Percentiles rank a stretch among this genome's conserved stretches.
Evolutionary conservation across 78 protist genomes (phyloP).

Genomic region (Dictyostelium capitatum): DNA sequence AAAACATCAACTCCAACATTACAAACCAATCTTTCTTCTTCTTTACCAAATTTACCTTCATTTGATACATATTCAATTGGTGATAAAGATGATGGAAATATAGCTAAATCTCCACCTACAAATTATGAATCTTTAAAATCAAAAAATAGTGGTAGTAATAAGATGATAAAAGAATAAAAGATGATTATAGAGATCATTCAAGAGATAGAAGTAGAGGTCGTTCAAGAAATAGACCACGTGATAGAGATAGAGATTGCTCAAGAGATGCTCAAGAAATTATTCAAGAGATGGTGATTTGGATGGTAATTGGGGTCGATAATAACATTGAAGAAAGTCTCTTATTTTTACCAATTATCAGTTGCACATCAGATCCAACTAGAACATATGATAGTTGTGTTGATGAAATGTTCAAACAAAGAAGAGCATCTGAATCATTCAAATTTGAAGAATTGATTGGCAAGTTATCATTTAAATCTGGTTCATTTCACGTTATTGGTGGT

Average conservation of each 20-base stretch:
- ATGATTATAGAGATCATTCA: background rate
- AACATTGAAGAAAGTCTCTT: no score
- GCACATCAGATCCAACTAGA: no score
- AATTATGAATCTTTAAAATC: background rate
- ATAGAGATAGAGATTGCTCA: background rate
- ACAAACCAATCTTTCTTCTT: slow-evolving; percentile 4
- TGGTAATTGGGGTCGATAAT: background rate
- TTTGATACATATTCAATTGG: background rate
- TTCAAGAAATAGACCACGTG: background rate
- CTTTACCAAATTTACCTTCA: background rate
- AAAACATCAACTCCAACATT: slow-evolving; percentile 11
- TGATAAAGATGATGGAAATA: background rate
- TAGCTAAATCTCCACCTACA: slow-evolving; percentile 8
- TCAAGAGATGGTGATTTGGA: background rate
- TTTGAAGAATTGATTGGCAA: no score
- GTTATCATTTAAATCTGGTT: no score
- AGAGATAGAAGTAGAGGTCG: background rate
- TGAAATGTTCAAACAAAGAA: no score
- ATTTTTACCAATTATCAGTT: no score
- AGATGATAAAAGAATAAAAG: slow-evolving; percentile 3
- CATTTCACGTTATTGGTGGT: no score
- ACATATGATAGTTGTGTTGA: no score
- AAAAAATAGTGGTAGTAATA: background rate
- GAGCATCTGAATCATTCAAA: no score
- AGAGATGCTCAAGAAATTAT: background rate